A percentile compares a stretch with the other conserved stretches of the same genome.
Evolutionary conservation across 129 eudicot species (phyloP).

Genomic region (Ambrosia artemisiifolia): DNA sequence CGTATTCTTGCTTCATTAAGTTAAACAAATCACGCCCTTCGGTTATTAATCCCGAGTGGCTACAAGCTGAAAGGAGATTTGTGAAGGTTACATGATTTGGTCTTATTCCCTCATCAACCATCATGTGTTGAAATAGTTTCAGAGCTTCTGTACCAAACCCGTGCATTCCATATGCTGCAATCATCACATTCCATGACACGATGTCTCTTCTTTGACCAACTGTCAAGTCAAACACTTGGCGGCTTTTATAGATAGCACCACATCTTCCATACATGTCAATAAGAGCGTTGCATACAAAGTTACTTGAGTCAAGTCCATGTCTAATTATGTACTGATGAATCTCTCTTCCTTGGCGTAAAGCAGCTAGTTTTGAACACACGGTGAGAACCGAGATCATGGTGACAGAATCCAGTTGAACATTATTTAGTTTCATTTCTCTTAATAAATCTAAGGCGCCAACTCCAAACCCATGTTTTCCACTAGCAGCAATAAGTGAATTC

Average conservation of each 20-base stretch:
- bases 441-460: conserved; percentile 43
- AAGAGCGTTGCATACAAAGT: conserved; percentile 39
- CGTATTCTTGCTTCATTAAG: conserved; percentile 32
- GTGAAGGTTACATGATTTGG: conserved; percentile 39
- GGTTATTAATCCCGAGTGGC: conserved; percentile 38
- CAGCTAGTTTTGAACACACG: conserved; percentile 44
- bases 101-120: conserved; percentile 16
- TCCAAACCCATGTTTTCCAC: conserved; percentile 42
- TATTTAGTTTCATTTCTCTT: conserved; percentile 30
- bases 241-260: conserved; percentile 28
- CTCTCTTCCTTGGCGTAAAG: conserved; percentile 40
- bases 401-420: conserved; percentile 37
- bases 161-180: conserved; percentile 41
- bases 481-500: conserved; percentile 46
- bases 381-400: conserved; percentile 41
- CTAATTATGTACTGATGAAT: conserved; percentile 37
- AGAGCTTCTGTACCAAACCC: conserved; percentile 33
- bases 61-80: conserved; percentile 40
- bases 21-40: conserved; percentile 20
- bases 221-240: conserved; percentile 24
- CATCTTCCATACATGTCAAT: conserved; percentile 42
- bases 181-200: conserved; percentile 43
- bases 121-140: conserved; percentile 28
- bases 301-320: conserved; percentile 34
- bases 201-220: conserved; percentile 27